Evolutionary conservation across 768 basidiomycete genomes (phyloP).

Genomic region (Rhizopogon salebrosus): DNA sequence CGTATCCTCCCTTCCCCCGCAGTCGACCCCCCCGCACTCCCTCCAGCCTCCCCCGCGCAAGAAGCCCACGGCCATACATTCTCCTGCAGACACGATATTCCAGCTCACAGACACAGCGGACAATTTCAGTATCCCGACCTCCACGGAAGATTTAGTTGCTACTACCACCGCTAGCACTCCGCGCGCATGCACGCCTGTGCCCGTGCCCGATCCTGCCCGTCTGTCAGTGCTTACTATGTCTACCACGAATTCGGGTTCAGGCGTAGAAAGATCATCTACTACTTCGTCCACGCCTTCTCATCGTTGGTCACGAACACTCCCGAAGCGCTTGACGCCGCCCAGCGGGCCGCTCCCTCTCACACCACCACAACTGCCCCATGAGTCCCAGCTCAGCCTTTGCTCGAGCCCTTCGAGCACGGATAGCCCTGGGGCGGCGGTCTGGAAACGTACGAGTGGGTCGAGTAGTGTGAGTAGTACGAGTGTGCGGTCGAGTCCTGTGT

Average conservation of each 20-base stretch:
- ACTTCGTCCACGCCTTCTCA: slow-evolving; percentile 24
- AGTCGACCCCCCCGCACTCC: slow-evolving; percentile 19
- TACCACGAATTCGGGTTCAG: slow-evolving; percentile 15
- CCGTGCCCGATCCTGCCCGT: neutral
- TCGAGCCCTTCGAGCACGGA: slow-evolving; percentile 30
- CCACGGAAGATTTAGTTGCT: neutral
- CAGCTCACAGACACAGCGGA: slow-evolving; percentile 18
- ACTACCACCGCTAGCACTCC: neutral
- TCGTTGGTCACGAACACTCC: slow-evolving; percentile 52
- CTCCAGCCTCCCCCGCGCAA: slow-evolving; percentile 31
- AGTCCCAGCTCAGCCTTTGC: neutral
- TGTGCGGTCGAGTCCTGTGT: slow-evolving; percentile 17
- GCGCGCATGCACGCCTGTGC: neutral
- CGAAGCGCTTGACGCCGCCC: slow-evolving; percentile 52
- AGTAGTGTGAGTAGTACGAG: slow-evolving; percentile 38
- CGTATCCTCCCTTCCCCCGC: slow-evolving; percentile 28
- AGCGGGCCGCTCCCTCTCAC: slow-evolving; percentile 36
- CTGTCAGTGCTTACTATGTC: neutral
- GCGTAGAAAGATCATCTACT: slow-evolving; percentile 23
- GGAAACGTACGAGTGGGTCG: slow-evolving; percentile 47
- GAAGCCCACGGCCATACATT: slow-evolving; percentile 13
- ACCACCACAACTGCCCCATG: slow-evolving; percentile 43
- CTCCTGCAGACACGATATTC: slow-evolving; percentile 5
- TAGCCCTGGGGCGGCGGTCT: slow-evolving; percentile 27
- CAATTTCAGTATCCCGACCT: slow-evolving; percentile 17